Evolutionary conservation across 768 basidiomycete species (phyloP).

Genomic region (Lyophyllum semitale): DNA sequence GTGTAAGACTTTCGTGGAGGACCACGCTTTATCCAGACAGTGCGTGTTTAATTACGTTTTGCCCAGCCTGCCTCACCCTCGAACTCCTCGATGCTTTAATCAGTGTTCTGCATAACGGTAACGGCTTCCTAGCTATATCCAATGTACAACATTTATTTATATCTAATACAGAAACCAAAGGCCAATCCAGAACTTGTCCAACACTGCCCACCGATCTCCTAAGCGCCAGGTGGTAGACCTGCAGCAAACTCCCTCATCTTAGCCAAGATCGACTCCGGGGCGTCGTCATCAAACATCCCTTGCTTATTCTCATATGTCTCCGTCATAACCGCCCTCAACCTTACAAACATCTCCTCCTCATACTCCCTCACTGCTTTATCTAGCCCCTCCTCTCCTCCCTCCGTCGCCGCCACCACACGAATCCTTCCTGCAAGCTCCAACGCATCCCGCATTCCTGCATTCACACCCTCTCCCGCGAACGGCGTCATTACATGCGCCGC

Average conservation of each 20-base stretch:
- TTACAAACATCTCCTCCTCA: conserved; percentile 13
- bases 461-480: conserved; percentile 25
- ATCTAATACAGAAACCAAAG: too few species aligned
- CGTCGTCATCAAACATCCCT: conserved; percentile 3
- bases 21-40: too few species aligned
- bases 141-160: too few species aligned
- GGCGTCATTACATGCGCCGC: conserved; percentile 28
- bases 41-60: too few species aligned
- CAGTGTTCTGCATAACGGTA: too few species aligned
- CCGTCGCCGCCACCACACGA: not conserved
- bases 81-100: too few species aligned
- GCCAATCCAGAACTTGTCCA: too few species aligned
- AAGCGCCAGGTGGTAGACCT: not conserved
- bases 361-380: conserved; percentile 10
- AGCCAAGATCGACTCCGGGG: conserved; percentile 1
- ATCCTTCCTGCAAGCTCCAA: conserved; percentile 19
- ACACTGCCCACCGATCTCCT: too few species aligned
- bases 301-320: conserved; percentile 10
- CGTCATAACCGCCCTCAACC: conserved; percentile 8
- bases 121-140: too few species aligned
- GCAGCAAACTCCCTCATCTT: conserved; percentile 5
- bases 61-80: too few species aligned
- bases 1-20: too few species aligned
- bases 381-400: not conserved
- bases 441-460: conserved; percentile 22